Percentiles rank a stretch among this genome's conserved stretches.
Conservation (phyloP, 176 grass and related monocot species). For the Elaeis guineensis region DNA sequence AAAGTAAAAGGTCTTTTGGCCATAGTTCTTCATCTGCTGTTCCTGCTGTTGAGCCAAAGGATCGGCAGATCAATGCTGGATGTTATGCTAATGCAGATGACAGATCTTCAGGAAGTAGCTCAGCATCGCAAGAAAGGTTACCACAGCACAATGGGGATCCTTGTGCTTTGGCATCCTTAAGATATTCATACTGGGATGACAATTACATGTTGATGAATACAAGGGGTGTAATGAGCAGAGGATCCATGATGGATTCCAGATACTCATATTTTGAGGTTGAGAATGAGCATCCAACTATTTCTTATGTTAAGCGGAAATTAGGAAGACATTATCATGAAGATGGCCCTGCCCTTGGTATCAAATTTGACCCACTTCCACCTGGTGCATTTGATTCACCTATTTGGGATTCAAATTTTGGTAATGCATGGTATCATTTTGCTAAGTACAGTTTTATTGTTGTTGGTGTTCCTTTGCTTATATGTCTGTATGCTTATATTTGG, state of each 20-base stretch:
- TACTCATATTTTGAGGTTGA: background rate
- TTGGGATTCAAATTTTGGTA: background rate
- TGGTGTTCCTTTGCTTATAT: background rate
- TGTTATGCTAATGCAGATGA: background rate
- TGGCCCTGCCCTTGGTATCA: slow-evolving; percentile 6
- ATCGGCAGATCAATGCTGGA: background rate
- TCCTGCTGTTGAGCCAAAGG: background rate
- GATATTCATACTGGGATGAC: background rate
- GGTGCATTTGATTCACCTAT: slow-evolving; percentile 9
- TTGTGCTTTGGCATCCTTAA: background rate
- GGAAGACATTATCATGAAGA: slow-evolving; percentile 12
- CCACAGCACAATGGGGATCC: background rate
- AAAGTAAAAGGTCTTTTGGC: slow-evolving; percentile 9
- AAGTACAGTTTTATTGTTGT: background rate
- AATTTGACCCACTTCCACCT: slow-evolving; percentile 14
- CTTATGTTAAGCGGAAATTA: slow-evolving; percentile 4
- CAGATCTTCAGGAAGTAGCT: background rate
- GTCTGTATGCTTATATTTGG: background rate
- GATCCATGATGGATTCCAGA: background rate
- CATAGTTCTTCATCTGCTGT: background rate
- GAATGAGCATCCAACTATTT: background rate
- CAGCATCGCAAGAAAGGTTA: background rate
- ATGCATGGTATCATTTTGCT: background rate
- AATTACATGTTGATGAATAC: background rate
- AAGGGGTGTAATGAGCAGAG: background rate